These are phyloP conservation scores for Chytriomyces confervae DNA, from an alignment of 192 early-diverging fungal species.

Conservation along the genomic window DNA sequence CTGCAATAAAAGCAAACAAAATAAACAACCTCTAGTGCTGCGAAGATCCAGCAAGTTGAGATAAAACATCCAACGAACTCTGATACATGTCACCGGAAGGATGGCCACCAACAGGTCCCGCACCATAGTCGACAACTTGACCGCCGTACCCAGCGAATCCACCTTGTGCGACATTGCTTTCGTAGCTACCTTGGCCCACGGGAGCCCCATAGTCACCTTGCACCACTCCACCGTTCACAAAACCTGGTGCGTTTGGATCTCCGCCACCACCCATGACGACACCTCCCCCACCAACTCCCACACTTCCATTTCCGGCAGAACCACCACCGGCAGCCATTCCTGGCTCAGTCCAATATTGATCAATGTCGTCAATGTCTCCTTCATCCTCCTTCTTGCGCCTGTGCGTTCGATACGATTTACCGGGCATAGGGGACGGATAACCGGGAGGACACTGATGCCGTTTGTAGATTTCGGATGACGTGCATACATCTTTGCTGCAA, in stretches of 20 bases:
- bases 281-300: not conserved
- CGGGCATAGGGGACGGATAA: conserved; percentile 31
- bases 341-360: conserved; percentile 34
- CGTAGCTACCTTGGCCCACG: too few species aligned
- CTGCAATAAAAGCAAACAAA: conserved; percentile 11
- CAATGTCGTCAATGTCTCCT: conserved; percentile 32
- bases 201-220: not conserved
- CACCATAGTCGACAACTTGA: not conserved
- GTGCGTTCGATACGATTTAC: conserved; percentile 35
- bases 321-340: not conserved
- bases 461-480: conserved; percentile 28
- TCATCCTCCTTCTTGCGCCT: conserved; percentile 38
- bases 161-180: too few species aligned
- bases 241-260: too few species aligned
- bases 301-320: not conserved
- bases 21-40: not conserved
- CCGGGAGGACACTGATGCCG: conserved; percentile 36
- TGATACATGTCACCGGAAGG: conserved; percentile 22
- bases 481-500: conserved; percentile 34
- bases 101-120: not conserved
- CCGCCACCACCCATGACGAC: not conserved
- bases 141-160: not conserved
- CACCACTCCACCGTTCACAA: not conserved
- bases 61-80: conserved; percentile 29
- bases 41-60: conserved; percentile 27